Conservation (phyloP, 2,329 filamentous ascomycete genomes). For the Epichloe typhina region DNA sequence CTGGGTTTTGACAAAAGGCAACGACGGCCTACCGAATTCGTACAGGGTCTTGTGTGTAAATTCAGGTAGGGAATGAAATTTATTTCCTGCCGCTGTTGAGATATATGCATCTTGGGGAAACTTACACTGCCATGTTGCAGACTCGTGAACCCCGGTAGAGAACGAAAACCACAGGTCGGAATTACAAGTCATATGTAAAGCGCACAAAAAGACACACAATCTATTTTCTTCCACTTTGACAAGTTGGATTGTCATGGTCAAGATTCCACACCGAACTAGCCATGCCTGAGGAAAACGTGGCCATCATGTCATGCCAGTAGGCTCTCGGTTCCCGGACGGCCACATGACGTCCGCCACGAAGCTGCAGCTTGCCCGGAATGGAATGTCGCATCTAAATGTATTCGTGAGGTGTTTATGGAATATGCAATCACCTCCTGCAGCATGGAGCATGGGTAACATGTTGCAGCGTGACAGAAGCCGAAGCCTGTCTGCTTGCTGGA, state of each 20-base stretch:
- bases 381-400: background rate
- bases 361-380: background rate
- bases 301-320: background rate
- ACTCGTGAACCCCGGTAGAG: background rate
- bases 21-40: no score
- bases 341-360: constrained; percentile 2
- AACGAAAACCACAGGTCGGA: background rate
- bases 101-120: background rate
- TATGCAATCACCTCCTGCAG: no score
- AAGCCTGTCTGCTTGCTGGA: no score
- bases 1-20: no score
- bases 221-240: no score
- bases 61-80: background rate
- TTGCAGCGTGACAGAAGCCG: no score
- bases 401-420: no score
- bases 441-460: no score
- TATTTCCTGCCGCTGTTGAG: background rate
- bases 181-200: background rate
- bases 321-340: background rate
- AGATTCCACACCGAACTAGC: no score
- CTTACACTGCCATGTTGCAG: background rate
- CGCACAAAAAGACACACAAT: background rate
- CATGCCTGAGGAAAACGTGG: background rate
- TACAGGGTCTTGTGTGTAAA: background rate
- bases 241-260: no score